Evolutionary conservation across 176 grass and related monocot species (phyloP), one percentile per base, ranked within the genome.

Genomic region (Aechmea fasciata): DNA sequence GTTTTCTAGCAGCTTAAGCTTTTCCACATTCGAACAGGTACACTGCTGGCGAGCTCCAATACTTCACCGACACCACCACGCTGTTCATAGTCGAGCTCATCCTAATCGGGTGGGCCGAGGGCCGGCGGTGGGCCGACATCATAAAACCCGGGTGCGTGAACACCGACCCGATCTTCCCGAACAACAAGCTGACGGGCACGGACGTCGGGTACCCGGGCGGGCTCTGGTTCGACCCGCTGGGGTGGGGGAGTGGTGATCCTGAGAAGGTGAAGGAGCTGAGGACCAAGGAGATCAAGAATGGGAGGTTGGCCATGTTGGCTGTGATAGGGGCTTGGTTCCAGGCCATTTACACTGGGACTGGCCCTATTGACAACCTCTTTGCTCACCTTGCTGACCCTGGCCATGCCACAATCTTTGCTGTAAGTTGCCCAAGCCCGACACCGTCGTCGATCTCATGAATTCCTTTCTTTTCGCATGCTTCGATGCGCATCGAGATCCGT

Each of bases 261-360:
- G 90, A 83, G 82, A 84, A 88, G 87, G 26, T 99, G 66, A 90
- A 81, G 82, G 94, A 99, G 66, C 81, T 99, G 69, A 85, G 87
- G 73, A 84, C 82, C 28, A 99, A 99, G 84, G 94, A 99, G 89
- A 93, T 99, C 73, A 93, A 99, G 87, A 99, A 99, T 66, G 94
- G 94, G 15, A 85, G 94, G 55, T 76, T 99, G 54, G 90, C 94
- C 69, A 99, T 99, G 94, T 77, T 93, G 69, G 94, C 94, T 22
- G 90, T 99, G 52, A 90, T 99, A 90, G 94, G 94, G 41, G 89
- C 89, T 28, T 99, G 89, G 89, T 92, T 93, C 73, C 94, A 99
- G 81, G 87, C 86, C 0, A 76, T 79, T 76, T 93, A 93, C 76
- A 99, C 94, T 25, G 94, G 94, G 70, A 93, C 89, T 4, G 89